phyloP scores from a whole-genome alignment of 495 filamentous ascomycete species.

The Xylaria longipes region DNA sequence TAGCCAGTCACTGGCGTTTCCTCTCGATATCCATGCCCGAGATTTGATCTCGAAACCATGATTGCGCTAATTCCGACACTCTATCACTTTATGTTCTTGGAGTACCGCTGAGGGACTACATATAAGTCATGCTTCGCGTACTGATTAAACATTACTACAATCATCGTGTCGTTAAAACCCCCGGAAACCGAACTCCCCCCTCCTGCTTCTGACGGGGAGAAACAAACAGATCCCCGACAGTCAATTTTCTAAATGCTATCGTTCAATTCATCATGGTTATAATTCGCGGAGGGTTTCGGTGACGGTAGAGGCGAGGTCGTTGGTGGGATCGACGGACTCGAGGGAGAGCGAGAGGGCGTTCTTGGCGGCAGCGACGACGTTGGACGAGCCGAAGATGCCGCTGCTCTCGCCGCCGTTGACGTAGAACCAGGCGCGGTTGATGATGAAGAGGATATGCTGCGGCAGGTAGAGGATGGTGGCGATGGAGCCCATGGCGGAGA shows the following conservation, averaged over 20 bases:
- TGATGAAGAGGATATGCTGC: conserved; percentile 79
- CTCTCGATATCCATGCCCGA: background rate
- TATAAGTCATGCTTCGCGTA: background rate
- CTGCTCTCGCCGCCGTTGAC: conserved; percentile 75
- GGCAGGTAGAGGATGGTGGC: conserved; percentile 91
- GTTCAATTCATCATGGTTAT: conserved; percentile 29
- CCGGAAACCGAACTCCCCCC: background rate
- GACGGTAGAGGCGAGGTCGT: conserved; percentile 32
- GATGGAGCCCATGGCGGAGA: conserved; percentile 82
- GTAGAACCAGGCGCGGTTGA: conserved; percentile 90
- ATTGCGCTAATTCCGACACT: background rate
- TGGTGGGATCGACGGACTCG: conserved; percentile 37
- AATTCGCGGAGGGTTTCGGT: conserved; percentile 47
- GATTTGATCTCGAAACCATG: background rate
- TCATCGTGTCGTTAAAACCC: conserved; percentile 3
- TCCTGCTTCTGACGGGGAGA: background rate
- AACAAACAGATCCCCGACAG: background rate
- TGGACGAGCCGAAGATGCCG: conserved; percentile 30
- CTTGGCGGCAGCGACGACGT: conserved; percentile 44
- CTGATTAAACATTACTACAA: conserved; percentile 28
- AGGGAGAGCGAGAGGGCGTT: conserved; percentile 38
- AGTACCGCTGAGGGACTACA: background rate
- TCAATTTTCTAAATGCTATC: background rate
- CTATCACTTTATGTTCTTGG: background rate
- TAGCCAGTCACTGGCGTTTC: background rate